phyloP scores from a whole-genome alignment of 2,329 filamentous ascomycete species.

The Stemphylium vesicarium region DNA sequence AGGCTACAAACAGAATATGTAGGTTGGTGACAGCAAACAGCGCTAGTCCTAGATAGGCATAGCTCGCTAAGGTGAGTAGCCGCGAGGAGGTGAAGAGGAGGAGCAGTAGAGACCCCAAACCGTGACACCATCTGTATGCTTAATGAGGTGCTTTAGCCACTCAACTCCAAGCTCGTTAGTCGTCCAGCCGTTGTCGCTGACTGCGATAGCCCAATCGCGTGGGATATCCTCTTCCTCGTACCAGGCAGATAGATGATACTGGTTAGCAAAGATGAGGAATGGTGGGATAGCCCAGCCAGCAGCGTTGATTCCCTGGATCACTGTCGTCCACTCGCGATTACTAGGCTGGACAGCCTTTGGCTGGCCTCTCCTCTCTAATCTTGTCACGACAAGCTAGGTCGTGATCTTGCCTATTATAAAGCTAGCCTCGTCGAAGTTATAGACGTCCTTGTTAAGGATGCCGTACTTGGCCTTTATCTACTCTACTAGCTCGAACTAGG shows the following conservation, averaged over 20 bases:
- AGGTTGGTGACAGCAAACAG: no score
- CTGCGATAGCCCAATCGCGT: constrained; percentile 18
- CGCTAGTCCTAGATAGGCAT: no score
- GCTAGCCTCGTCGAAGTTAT: constrained; percentile 19
- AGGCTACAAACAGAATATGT: no score
- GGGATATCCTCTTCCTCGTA: neutral
- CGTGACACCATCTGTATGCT: constrained; percentile 28
- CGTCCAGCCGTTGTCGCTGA: constrained; percentile 40
- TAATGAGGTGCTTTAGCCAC: constrained; percentile 46
- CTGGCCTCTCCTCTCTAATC: constrained; percentile 5
- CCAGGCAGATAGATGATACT: constrained; percentile 1
- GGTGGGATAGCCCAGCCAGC: constrained; percentile 7
- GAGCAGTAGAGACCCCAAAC: no score
- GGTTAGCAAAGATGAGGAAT: constrained; percentile 16
- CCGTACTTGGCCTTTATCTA: constrained; percentile 10
- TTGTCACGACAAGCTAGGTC: neutral
- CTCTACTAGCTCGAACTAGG: no score
- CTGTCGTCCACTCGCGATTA: neutral
- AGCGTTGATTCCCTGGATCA: constrained; percentile 3
- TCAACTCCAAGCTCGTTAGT: constrained; percentile 41
- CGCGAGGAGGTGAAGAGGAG: no score
- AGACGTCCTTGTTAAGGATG: constrained; percentile 6
- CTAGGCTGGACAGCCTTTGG: constrained; percentile 12
- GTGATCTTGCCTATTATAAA: constrained; percentile 16
- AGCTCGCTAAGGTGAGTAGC: no score